Percentiles rank a stretch among this genome's conserved stretches.
These are phyloP conservation scores for Penicillium sp. DNA, from an alignment of 2,329 filamentous ascomycete species.

Conservation along the genomic window DNA sequence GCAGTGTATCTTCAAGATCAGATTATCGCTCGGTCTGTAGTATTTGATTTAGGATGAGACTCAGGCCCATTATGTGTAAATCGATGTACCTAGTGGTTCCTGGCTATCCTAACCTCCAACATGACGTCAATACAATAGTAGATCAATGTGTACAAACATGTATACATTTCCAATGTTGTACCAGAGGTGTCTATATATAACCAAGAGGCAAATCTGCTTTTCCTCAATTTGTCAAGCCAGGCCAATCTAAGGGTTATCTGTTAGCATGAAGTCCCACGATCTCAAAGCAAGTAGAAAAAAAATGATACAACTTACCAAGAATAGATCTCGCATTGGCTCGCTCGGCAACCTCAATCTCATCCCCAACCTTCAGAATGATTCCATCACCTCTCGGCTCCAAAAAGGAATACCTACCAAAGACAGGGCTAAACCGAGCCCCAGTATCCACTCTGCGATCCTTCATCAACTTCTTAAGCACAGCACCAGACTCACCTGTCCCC, in stretches of 20 bases:
- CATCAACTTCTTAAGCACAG: constrained; percentile 67
- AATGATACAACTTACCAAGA: constrained; percentile 49
- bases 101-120: neutral
- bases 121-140: neutral
- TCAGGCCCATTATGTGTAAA: neutral
- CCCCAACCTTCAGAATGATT: constrained; percentile 53
- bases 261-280: constrained; percentile 8
- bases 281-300: neutral
- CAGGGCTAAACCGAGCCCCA: constrained; percentile 66
- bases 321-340: constrained; percentile 53
- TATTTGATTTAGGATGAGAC: neutral
- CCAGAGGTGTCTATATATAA: neutral
- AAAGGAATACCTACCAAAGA: constrained; percentile 74
- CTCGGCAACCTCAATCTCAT: constrained; percentile 55
- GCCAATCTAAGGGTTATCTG: constrained; percentile 33
- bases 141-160: neutral
- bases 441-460: constrained; percentile 67
- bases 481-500: constrained; percentile 57
- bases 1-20: neutral
- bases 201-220: neutral
- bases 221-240: constrained; percentile 29
- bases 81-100: neutral
- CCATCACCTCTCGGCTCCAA: constrained; percentile 42
- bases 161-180: neutral
- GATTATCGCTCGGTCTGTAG: no score